Base-by-base conservation (phyloP, 352 stramenopile genomes). In the Discostella stelligera region DNA sequence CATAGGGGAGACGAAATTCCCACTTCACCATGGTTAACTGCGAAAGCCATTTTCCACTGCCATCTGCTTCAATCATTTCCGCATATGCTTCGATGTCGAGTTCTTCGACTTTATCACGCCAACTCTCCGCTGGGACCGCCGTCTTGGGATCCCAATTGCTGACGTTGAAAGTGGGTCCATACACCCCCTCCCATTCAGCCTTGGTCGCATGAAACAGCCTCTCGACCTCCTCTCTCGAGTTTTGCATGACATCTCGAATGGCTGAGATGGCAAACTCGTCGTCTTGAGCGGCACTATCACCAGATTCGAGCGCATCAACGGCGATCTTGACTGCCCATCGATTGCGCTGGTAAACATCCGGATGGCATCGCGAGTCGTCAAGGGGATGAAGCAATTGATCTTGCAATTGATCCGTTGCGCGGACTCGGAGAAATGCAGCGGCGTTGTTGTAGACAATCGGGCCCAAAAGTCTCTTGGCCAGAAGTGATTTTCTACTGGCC, bases 11-110 rank as follows among this genome's bases (percentile, higher is more conserved):
- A 53, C 90, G 85, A 61, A 94, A 91, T 70, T 95, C 90, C 83
- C 88, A 91, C 72, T 94, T 93, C 25, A 94, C 87, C 83, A 92
- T 92, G 27, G 88, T 84, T 50, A 95, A 77, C 56, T 92, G 83
- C n/a, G 77, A 83, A 18, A 91, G 74, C 80, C 82, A 89, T 66
- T 85, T 85, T 56, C 87, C 84, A 13, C 85, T 74, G 23, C 83
- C 82, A 44, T 82, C 81, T 55, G 90, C n/a, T 70, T 91, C 83
- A 54, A 95, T 89, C 69, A 93, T 91, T 18, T 89, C 65, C 9
- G 86, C 81, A 78, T 94, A 94, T 5, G 89, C 75, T 49, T 94
- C 87, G 8, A 95, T 72, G 74, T 95, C 87, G 11, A 95, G 74
- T 58, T 94, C 84, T 71, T 91, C 89, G 13, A 95, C 80, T 60